Evolutionary conservation across 768 basidiomycete genomes (phyloP).

Genomic region (Kwoniella bestiolae): DNA sequence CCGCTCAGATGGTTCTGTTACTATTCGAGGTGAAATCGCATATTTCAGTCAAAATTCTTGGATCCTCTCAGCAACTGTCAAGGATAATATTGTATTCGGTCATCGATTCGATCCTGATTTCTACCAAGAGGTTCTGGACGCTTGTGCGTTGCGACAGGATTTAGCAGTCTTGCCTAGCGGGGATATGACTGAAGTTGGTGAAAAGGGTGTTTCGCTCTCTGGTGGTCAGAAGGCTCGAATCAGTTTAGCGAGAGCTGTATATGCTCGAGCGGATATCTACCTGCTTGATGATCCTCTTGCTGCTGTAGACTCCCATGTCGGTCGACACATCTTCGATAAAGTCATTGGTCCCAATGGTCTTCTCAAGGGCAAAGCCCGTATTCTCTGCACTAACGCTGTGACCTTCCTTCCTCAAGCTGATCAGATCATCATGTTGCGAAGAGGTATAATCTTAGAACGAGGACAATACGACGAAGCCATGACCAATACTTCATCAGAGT

Average conservation of each 20-base stretch:
- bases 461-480: constrained; percentile 68
- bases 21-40: constrained; percentile 70
- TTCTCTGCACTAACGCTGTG: constrained; percentile 84
- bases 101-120: constrained; percentile 78
- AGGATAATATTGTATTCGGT: constrained; percentile 90
- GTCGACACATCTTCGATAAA: constrained; percentile 64
- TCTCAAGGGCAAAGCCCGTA: constrained; percentile 77
- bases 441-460: constrained; percentile 78
- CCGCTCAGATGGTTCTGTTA: constrained; percentile 72
- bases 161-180: constrained; percentile 77
- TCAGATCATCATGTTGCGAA: constrained; percentile 72
- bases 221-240: constrained; percentile 58
- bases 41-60: constrained; percentile 89
- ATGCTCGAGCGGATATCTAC: constrained; percentile 88
- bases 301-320: constrained; percentile 59
- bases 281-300: constrained; percentile 90
- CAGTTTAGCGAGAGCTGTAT: constrained; percentile 72
- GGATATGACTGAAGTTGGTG: constrained; percentile 62
- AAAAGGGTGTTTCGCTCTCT: constrained; percentile 54
- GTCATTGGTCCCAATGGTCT: constrained; percentile 85
- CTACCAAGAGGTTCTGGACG: constrained; percentile 59
- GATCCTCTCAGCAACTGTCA: constrained; percentile 82
- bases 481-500: constrained; percentile 66
- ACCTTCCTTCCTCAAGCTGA: constrained; percentile 81
- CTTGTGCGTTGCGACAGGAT: constrained; percentile 84